Base-by-base conservation (phyloP, 805 yeast species). In the Wickerhamiella slavikovae region DNA sequence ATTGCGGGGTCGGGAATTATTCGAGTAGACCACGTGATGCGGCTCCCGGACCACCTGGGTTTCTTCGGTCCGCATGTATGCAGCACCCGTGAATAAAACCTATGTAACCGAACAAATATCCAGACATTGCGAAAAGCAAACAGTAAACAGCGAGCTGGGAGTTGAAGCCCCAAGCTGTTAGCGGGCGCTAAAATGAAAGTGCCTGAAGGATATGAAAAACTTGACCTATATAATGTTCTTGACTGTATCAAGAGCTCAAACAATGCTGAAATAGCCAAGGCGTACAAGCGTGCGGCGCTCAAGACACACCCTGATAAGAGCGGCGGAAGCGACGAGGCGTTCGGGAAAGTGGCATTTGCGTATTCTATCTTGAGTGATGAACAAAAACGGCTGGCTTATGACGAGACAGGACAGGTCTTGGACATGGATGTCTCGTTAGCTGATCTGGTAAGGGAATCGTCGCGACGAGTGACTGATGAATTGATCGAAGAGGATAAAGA, bases 311-410 rank as follows among this genome's bases (percentile, higher is more conserved):
- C 91, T 1, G 91, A 76, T 48, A 75, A 76, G 44, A 48, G 62
- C 27, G 57, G 55, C 42, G 39, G 52, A 2, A 57, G 50, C 27
- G 49, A 48, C 22, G 49, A 37, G 8, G 52, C 43, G 28, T 80
- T 82, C 48, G 75, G 79, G 29, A 53, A 65, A 39, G 61, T 80
- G 13, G 83, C 78, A 45, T 71, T 77, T 42, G 72, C 92, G 14
- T 78, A 76, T 47, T 57, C 71, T 25, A 60, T 80, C 1, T 53
- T 80, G 16, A 57, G 67, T 17, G 89, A 80, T 43, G 54, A 60
- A 1, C 47, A 49, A 22, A 62, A 65, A 37, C 56, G 79, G 17
- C 55, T 55, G 25, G 48, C 64, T 14, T 80, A 66, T 44, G 93
- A 80, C 42, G 44, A 49, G n/a, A 73, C 85, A 0, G 93, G 92